Base-by-base conservation (phyloP, 768 basidiomycete species). In the Chalciporus pseudorubinellus region DNA sequence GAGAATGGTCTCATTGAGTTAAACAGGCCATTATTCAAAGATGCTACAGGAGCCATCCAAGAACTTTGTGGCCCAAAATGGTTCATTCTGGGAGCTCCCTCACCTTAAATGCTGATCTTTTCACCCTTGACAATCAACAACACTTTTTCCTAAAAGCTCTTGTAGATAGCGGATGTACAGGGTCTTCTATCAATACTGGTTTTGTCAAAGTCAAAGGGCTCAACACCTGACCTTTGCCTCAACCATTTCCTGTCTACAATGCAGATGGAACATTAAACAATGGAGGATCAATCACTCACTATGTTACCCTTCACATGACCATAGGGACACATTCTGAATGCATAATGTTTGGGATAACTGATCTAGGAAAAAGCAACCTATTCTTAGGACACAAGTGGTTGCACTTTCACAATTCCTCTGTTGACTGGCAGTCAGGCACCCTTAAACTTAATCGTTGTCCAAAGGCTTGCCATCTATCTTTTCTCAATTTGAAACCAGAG, bases 161-260 rank as follows among this genome's bases (percentile, higher is more conserved):
- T 8, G 6, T 48, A 1, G 39, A 48, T 4, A 38, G 21, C 0
- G 26, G 47, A 22, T 48, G 47, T 22, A 41, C 47, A 2, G 39
- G 47, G 14, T 31, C 39, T 1, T 7, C 19, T 3, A 48, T 48
- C 0, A 28, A 41, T n/a, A 6, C 3, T 3, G 3, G 40, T 0
- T 48, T 21, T 5, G 12, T 38, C 21, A 13, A 16, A 42, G 21
- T 19, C 19, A 36, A 45, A 18, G 29, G 11, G 2, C 8, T 48
- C 24, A 11, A 8, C 3, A 34, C 20, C 1, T 11, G 21, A 0
- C 4, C 5, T 13, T 6, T 63, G 1, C 48, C 57, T 6, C 20
- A 12, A 0, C 39, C 50, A 0, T 59, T 63, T 1, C 53, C 45
- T 0, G 57, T 62, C 3, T 60, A 58, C 26, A 62, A 62, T 46